phyloP scores from a whole-genome alignment of 148 eudicot species.

The Rhododendron molle region DNA sequence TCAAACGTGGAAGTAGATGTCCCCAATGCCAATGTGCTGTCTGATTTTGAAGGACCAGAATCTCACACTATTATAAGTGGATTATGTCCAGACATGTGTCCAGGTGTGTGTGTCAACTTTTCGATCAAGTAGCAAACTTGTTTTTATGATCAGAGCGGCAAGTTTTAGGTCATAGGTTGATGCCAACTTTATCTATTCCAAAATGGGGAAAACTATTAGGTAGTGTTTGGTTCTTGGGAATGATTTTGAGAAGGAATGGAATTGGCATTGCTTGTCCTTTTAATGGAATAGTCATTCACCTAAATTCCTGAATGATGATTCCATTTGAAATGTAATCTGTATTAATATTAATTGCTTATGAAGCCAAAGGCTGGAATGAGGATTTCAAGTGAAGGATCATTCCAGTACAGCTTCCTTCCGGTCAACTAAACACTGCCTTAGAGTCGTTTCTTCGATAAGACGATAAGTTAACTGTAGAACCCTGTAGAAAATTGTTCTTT shows the following conservation, averaged over 20 bases:
- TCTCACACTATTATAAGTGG: conserved; percentile 60
- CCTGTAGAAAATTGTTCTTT: background rate
- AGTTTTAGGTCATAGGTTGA: background rate
- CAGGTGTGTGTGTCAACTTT: conserved; percentile 45
- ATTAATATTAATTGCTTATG: background rate
- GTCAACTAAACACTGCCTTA: background rate
- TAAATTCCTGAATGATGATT: background rate
- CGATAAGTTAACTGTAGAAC: background rate
- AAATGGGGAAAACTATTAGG: background rate
- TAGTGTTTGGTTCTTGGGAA: background rate
- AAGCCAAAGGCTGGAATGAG: background rate
- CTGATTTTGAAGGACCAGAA: conserved; percentile 55
- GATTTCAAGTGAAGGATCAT: background rate
- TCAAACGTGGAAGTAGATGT: conserved; percentile 36
- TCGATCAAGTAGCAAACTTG: background rate
- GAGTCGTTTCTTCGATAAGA: background rate
- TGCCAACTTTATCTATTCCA: background rate
- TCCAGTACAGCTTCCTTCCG: background rate
- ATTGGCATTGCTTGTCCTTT: background rate
- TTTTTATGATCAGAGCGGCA: background rate
- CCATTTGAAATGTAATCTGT: background rate
- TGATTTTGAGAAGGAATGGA: background rate
- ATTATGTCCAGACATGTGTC: conserved; percentile 96
- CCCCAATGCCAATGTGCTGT: conserved; percentile 26
- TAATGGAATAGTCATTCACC: background rate